phyloP scores from a whole-genome alignment of 345 rosid species.

The Salix dunnii region DNA sequence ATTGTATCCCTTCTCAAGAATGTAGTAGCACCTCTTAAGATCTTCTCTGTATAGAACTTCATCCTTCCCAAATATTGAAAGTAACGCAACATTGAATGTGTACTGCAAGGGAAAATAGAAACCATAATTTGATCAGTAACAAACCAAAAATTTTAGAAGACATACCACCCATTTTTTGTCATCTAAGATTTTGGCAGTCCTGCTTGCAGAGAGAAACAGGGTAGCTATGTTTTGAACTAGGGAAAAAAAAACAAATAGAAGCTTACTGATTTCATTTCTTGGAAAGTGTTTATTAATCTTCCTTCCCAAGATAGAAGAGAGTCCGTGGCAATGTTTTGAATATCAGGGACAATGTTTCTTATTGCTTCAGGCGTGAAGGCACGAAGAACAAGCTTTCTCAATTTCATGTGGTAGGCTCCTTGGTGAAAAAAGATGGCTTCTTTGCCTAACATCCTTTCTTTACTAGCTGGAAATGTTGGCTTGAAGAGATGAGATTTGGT shows the following conservation, averaged over 20 bases:
- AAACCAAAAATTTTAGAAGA: neutral
- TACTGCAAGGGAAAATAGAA: conserved; percentile 40
- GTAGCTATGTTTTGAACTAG: conserved; percentile 21
- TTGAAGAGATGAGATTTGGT: conserved; percentile 72
- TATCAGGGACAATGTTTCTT: conserved; percentile 40
- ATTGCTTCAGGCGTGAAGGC: conserved; percentile 70
- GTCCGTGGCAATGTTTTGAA: conserved; percentile 50
- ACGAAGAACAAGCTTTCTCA: conserved; percentile 77
- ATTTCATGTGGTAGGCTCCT: conserved; percentile 68
- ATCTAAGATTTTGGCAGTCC: neutral
- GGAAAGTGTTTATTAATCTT: conserved; percentile 53
- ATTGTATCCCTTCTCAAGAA: conserved; percentile 90
- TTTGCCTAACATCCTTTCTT: conserved; percentile 82
- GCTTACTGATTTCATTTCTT: conserved; percentile 77
- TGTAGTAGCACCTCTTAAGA: conserved; percentile 77
- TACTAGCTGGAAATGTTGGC: conserved; percentile 85
- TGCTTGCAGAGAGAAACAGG: conserved; percentile 21
- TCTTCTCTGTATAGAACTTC: conserved; percentile 64
- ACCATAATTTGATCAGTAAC: neutral
- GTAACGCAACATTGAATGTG: conserved; percentile 74
- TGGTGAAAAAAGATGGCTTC: conserved; percentile 84
- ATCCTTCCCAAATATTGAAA: conserved; percentile 76
- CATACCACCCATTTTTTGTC: neutral
- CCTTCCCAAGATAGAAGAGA: conserved; percentile 50
- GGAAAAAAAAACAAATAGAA: neutral